Evolutionary conservation across 2,329 filamentous ascomycete species (phyloP).

Genomic region (Westerdykella sp.): DNA sequence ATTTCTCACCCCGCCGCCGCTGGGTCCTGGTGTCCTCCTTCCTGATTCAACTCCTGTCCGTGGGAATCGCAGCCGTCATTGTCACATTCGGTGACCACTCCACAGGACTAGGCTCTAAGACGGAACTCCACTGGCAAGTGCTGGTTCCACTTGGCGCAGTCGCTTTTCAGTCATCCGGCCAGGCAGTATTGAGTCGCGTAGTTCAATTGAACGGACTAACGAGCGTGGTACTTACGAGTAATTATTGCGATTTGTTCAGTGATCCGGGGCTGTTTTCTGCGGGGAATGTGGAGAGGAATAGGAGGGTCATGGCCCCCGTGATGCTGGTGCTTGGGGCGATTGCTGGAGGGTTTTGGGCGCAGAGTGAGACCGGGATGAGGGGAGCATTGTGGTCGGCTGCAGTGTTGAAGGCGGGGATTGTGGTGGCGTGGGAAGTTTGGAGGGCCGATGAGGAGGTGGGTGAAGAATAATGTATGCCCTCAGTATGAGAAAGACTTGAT

Average conservation of each 20-base stretch:
- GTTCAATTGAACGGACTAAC: conserved; percentile 65
- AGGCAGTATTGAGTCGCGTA: conserved; percentile 67
- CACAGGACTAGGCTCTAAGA: conserved; percentile 16
- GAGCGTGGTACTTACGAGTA: conserved; percentile 72
- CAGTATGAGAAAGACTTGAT: no score
- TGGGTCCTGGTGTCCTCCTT: conserved; percentile 55
- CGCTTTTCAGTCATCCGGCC: conserved; percentile 71
- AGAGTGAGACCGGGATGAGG: conserved; percentile 46
- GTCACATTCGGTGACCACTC: conserved; percentile 35
- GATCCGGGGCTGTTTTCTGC: conserved; percentile 50
- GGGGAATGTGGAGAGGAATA: conserved; percentile 49
- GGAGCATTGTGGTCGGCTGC: conserved; percentile 47
- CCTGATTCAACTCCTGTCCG: conserved; percentile 37
- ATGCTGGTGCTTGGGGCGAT: conserved; percentile 51
- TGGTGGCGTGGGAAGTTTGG: conserved; percentile 40
- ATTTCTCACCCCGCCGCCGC: conserved; percentile 54
- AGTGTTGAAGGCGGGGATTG: conserved; percentile 35
- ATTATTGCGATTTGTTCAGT: conserved; percentile 74
- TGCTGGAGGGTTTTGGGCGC: conserved; percentile 50
- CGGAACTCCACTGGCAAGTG: conserved; percentile 45
- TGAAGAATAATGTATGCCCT: conserved; percentile 5
- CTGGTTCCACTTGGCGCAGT: conserved; percentile 62
- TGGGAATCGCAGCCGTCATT: conserved; percentile 39
- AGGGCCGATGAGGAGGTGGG: neutral
- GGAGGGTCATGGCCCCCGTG: conserved; percentile 46